Evolutionary conservation across 805 yeast genomes (phyloP), one percentile per base, ranked within the genome.

Genomic region (Candida insectalens): DNA sequence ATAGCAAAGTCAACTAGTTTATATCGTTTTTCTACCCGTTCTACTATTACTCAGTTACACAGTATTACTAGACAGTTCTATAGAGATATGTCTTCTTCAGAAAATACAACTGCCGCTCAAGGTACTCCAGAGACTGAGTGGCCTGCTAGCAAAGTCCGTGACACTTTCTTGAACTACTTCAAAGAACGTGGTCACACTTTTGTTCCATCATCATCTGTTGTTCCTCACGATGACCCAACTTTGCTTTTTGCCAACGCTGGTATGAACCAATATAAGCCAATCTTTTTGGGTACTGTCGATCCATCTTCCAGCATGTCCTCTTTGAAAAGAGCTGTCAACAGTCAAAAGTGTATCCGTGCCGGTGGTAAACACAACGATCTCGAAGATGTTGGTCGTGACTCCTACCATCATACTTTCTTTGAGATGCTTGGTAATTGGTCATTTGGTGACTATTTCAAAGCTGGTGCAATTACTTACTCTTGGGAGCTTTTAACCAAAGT

Each of bases 361-460:
- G 99, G 99, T 61, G 99, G 99, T 59, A 92, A 92, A 62, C 99
- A 92, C 62, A 82, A 82, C 49, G 98, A 92, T 65, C 74, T 92
- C 55, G 99, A 92, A 57, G 99, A 92, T 60, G 99, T 92, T 32
- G 99, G 99, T 43, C 77, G 82, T 53, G 99, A 92, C 62, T 84
- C 95, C 34, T 92, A 92, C 56, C 99, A 92, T 59, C 99, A 92
- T 60, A 92, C 99, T 13, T 94, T 94, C 55, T 92, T 92, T 49
- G 99, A 92, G 65, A 92, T 92, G 99, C 73, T 92, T 62, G 99
- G 99, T 52, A 92, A 92, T 69, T 92, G 99, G 99, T 92, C 98
- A 5, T 92, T 92, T 60, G 99, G 99, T 51, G 98, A 92, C 62
- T 92, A 92, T 59, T 92, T 92, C 76, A 92, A 92, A 60, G 74